phyloP scores from a whole-genome alignment of 805 yeast genomes.

The Hanseniaspora lachancei region DNA sequence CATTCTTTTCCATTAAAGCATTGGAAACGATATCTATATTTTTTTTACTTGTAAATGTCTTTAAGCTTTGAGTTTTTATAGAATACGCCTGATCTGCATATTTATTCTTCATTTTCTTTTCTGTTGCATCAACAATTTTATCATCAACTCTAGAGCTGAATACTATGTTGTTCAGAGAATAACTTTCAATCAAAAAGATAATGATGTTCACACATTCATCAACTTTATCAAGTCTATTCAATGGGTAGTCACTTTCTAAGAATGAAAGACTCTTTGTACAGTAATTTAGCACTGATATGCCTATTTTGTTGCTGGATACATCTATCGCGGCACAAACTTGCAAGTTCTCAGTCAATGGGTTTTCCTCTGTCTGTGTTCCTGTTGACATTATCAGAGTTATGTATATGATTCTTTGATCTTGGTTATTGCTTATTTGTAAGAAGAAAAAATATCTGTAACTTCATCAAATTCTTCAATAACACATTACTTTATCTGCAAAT shows the following conservation, averaged over 20 bases:
- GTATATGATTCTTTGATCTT: too few species aligned
- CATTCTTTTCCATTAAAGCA: background rate
- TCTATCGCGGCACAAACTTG: background rate
- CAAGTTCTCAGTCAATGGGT: background rate
- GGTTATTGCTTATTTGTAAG: too few species aligned
- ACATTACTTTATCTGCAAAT: too few species aligned
- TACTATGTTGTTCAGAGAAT: background rate
- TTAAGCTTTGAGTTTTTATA: background rate
- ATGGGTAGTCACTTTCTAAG: background rate
- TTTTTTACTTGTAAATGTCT: background rate
- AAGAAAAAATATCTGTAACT: too few species aligned
- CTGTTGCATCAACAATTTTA: background rate
- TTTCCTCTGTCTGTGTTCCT: background rate
- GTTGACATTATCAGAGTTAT: background rate
- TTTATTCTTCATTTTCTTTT: background rate
- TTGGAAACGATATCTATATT: background rate
- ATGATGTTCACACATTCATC: background rate
- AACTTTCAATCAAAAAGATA: background rate
- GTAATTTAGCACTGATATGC: background rate
- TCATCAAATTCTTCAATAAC: too few species aligned
- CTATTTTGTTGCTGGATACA: background rate
- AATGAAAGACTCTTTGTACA: background rate
- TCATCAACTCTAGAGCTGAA: conserved; percentile 4
- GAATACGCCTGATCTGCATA: background rate
- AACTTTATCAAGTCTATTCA: background rate